Percentiles rank a stretch among this genome's conserved stretches.
Evolutionary conservation across 139 green algal species (phyloP).

Genomic region (Tetratostichococcus sp.): DNA sequence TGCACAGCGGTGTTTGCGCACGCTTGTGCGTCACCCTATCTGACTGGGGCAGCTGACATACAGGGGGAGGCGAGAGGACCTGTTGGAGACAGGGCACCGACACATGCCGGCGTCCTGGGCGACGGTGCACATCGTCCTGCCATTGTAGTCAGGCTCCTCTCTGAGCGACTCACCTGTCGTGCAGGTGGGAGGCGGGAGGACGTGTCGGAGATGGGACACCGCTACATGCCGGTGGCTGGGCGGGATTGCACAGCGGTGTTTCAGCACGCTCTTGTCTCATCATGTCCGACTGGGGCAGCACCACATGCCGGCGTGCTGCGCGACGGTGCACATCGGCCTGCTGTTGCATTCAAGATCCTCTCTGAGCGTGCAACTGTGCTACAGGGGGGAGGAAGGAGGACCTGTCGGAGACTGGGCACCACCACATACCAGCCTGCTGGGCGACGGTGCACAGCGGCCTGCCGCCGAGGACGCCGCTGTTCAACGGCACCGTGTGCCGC

Average conservation of each 20-base stretch:
- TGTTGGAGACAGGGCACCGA: no score
- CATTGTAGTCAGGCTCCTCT: no score
- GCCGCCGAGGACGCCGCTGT: slow-evolving; percentile 65
- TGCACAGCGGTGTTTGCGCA: slow-evolving; percentile 56
- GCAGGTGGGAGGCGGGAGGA: slow-evolving; percentile 6
- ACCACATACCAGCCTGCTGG: slow-evolving; percentile 19
- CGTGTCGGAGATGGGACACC: slow-evolving; percentile 9
- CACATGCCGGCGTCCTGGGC: background rate
- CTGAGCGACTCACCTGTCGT: no score
- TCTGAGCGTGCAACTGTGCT: no score
- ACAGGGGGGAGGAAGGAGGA: slow-evolving; percentile 4
- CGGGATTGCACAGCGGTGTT: slow-evolving; percentile 61
- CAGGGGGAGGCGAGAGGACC: no score
- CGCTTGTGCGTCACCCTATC: background rate
- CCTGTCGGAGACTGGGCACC: slow-evolving; percentile 9
- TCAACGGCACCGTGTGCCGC: slow-evolving; percentile 78
- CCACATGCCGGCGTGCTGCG: background rate
- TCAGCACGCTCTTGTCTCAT: no score
- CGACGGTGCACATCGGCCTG: no score
- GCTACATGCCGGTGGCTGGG: slow-evolving; percentile 20
- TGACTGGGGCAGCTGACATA: no score
- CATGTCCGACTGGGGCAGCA: no score
- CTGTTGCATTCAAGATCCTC: no score
- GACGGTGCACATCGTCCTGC: no score
- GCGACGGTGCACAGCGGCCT: slow-evolving; percentile 65